Base-by-base conservation (phyloP, 2,329 filamentous ascomycete genomes). In the Cercospora brassicicola region DNA sequence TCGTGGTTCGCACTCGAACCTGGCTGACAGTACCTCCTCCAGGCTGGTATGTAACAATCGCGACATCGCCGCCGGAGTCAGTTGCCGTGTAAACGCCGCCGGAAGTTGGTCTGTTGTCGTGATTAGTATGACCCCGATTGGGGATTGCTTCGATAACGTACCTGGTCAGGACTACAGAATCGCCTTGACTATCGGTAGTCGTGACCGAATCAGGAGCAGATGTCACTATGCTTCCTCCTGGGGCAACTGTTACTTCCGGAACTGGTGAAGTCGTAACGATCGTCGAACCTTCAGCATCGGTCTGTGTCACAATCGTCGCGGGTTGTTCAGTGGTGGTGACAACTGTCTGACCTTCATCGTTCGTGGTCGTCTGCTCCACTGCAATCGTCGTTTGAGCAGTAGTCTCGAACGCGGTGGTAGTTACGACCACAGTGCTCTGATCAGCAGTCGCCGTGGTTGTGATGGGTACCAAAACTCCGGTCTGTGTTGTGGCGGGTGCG, bases 41-140 rank as follows among this genome's bases (percentile, higher is more conserved):
- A 3, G 83, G 83, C 0, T 82, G 83, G 72, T 81, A 83, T 1
- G 83, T 85, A 2, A 83, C 82, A 61, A 82, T 70, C 65, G 84
- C 79, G 2, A 81, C 81, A 42, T 73, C 69, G 26, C 83, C 83
- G 7, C 68, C 26, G 2, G 71, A 74, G 68, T 84, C 76, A 10
- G 82, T 84, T 15, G 76, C 75, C 9, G 83, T 84, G 53, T 83
- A 74, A 20, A 82, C 79, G 56, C 82, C 77, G 59, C 82, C 82
- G 1, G 55, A 60, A 5, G 69, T 71, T 28, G 74, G 74, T 33
- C 63, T 65, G 59, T 55, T 28, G 10, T 4, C 2, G 1, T 3
- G 3, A 18, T 63, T 4, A 48, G 10, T 31, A 7, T 26, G 15
- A 2, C 13, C 28, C 33, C 2, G 3, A 2, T 15, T 8, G 23